A percentile compares a stretch with the other conserved stretches of the same genome.
Evolutionary conservation across 2,329 filamentous ascomycete genomes (phyloP).

Genomic region (Stemphylium vesicarium): DNA sequence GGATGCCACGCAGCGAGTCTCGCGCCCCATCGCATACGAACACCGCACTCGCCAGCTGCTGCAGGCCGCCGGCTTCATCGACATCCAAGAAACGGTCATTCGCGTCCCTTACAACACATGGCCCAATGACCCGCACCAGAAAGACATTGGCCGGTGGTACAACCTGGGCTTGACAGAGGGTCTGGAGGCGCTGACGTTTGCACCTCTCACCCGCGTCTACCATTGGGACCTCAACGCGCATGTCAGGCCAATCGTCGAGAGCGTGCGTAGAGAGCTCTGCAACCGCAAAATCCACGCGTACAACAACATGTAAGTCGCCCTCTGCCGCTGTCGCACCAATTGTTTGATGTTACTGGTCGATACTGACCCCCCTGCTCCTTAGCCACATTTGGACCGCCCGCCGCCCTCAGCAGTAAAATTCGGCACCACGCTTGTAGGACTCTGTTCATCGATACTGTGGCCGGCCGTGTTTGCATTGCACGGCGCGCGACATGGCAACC

Average conservation of each 20-base stretch:
- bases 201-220: slow-evolving; percentile 71
- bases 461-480: slow-evolving; percentile 18
- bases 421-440: slow-evolving; percentile 22
- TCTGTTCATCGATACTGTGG: slow-evolving; percentile 15
- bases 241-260: slow-evolving; percentile 66
- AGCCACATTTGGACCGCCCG: slow-evolving; percentile 58
- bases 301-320: slow-evolving; percentile 72
- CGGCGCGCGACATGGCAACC: slow-evolving; percentile 14
- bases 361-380: slow-evolving; percentile 39
- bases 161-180: slow-evolving; percentile 77
- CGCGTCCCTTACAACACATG: slow-evolving; percentile 77
- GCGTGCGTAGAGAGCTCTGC: slow-evolving; percentile 72
- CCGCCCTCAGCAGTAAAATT: slow-evolving; percentile 50
- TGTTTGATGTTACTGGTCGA: slow-evolving; percentile 26
- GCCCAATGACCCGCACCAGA: slow-evolving; percentile 68
- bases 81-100: slow-evolving; percentile 74
- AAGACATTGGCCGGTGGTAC: slow-evolving; percentile 80
- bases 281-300: slow-evolving; percentile 73
- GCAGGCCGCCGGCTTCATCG: slow-evolving; percentile 75
- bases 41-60: slow-evolving; percentile 67
- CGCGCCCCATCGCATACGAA: slow-evolving; percentile 71
- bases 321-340: slow-evolving; percentile 29
- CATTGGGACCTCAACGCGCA: slow-evolving; percentile 64
- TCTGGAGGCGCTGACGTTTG: slow-evolving; percentile 74
- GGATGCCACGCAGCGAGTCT: slow-evolving; percentile 69